A percentile compares a stretch with the other conserved stretches of the same genome.
Conservation (phyloP, 2,329 filamentous ascomycete genomes). For the Pseudophaeomoniella oleicola region DNA sequence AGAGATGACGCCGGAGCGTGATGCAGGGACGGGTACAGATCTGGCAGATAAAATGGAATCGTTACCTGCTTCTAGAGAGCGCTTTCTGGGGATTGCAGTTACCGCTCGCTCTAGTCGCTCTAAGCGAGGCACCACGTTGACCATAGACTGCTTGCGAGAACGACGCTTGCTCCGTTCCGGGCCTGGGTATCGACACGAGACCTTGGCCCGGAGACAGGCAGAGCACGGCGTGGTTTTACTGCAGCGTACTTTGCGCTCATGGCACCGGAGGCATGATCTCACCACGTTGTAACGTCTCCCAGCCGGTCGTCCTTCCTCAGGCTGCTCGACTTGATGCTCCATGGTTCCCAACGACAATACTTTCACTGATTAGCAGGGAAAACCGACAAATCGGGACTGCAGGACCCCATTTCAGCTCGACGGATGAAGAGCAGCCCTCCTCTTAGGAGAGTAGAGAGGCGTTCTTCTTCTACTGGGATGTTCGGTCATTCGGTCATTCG, state of each 20-base stretch:
- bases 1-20: not conserved
- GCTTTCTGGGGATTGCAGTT: not conserved
- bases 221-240: conserved; percentile 13
- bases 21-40: not conserved
- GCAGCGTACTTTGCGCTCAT: conserved; percentile 16
- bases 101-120: conserved; percentile 11
- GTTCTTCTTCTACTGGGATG: too few relatives aligned
- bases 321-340: too few relatives aligned
- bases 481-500: too few relatives aligned
- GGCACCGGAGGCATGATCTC: conserved; percentile 16
- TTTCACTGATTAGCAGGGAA: too few relatives aligned
- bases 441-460: too few relatives aligned
- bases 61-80: not conserved
- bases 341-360: too few relatives aligned
- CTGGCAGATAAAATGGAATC: not conserved
- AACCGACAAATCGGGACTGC: too few relatives aligned
- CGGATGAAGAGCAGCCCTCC: too few relatives aligned
- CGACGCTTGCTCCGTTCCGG: conserved; percentile 11
- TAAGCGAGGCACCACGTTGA: conserved; percentile 11
- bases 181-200: conserved; percentile 13
- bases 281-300: conserved; percentile 4
- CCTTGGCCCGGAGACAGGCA: conserved; percentile 10
- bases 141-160: conserved; percentile 7
- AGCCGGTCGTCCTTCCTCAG: conserved; percentile 5
- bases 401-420: too few relatives aligned